Conservation (phyloP, 208 protist genomes). For the Leishmania guyanensis region DNA sequence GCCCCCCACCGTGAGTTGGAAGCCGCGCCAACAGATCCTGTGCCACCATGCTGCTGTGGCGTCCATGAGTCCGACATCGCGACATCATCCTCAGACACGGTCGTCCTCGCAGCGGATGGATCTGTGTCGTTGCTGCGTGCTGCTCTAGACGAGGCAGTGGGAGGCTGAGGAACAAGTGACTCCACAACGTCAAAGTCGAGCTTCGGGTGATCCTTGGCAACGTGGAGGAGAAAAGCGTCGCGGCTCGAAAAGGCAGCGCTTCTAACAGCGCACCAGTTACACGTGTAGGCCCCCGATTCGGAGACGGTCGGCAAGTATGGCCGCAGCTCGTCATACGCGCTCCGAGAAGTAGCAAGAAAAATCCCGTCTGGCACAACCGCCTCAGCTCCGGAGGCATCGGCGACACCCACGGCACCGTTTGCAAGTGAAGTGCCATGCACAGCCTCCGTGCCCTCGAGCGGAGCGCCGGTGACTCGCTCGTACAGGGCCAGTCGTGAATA, state of each 20-base stretch:
- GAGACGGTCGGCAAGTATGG: conserved; percentile 60
- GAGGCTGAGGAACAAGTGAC: conserved; percentile 40
- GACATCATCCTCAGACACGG: background rate
- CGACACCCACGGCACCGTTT: background rate
- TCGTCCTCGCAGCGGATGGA: background rate
- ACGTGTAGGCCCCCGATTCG: conserved; percentile 61
- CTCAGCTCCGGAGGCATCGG: background rate
- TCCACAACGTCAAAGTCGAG: conserved; percentile 80
- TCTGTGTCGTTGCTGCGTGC: background rate
- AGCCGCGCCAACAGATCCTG: conserved; percentile 11
- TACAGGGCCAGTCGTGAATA: conserved; percentile 72
- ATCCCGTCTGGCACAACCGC: background rate
- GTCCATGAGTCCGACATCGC: background rate
- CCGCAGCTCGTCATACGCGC: background rate
- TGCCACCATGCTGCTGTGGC: background rate
- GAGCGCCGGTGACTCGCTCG: conserved; percentile 49
- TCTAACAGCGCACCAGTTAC: conserved; percentile 79
- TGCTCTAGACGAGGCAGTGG: background rate
- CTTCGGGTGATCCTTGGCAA: conserved; percentile 64
- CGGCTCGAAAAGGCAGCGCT: conserved; percentile 54
- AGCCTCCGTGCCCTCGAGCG: conserved; percentile 34
- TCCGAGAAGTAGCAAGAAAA: background rate
- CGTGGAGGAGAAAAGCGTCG: conserved; percentile 82
- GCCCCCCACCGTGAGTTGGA: conserved; percentile 6
- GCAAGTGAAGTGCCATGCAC: background rate